phyloP scores from a whole-genome alignment of 345 rosid species.

The Cardiospermum halicacabum region DNA sequence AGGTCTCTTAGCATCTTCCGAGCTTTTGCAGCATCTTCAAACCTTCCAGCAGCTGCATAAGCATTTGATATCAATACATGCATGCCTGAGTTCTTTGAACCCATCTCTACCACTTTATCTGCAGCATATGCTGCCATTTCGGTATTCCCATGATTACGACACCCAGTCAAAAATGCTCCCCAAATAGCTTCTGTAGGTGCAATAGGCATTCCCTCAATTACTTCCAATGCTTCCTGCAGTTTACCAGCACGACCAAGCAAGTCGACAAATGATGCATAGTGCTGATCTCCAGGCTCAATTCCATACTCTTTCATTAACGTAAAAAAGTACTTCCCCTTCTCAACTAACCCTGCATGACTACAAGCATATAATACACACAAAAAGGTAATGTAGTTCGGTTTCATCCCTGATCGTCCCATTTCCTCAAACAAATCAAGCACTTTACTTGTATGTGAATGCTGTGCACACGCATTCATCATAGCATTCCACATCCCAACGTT shows the following conservation, averaged over 20 bases:
- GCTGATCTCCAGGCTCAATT: conserved; percentile 69
- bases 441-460: conserved; percentile 49
- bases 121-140: conserved; percentile 82
- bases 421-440: conserved; percentile 51
- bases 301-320: conserved; percentile 60
- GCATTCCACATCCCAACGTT: conserved; percentile 92
- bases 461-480: conserved; percentile 80
- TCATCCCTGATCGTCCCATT: conserved; percentile 50
- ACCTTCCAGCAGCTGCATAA: conserved; percentile 90
- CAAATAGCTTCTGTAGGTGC: conserved; percentile 76
- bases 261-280: conserved; percentile 83
- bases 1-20: conserved; percentile 72
- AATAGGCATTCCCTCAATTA: conserved; percentile 55
- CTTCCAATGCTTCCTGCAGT: conserved; percentile 56
- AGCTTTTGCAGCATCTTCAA: conserved; percentile 76
- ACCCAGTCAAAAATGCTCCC: conserved; percentile 86
- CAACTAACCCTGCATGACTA: conserved; percentile 77
- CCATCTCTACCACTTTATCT: conserved; percentile 63
- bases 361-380: conserved; percentile 76
- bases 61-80: conserved; percentile 67
- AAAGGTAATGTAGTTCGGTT: conserved; percentile 81
- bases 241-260: conserved; percentile 80
- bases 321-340: conserved; percentile 60
- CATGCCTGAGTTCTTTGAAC: conserved; percentile 64
- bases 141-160: conserved; percentile 62